Evolutionary conservation across 2,329 filamentous ascomycete species (phyloP).

Genomic region (Mycogone perniciosa): DNA sequence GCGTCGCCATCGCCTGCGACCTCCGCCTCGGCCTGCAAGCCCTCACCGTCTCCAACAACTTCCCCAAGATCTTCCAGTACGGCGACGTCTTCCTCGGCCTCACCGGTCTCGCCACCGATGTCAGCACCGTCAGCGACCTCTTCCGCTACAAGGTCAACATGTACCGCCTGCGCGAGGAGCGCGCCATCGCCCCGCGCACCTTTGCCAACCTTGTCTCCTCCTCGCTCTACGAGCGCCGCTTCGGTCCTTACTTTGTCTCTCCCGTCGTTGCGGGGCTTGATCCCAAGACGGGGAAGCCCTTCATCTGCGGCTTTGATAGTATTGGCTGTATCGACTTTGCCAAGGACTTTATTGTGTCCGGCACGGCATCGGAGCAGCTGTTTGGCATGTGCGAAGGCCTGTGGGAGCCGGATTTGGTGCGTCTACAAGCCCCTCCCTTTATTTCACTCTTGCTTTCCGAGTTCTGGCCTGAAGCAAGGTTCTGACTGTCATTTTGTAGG

Average conservation of each 20-base stretch:
- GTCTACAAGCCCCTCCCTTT: conserved; percentile 26
- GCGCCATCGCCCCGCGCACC: conserved; percentile 87
- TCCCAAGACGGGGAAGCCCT: conserved; percentile 86
- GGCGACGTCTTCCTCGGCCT: conserved; percentile 92
- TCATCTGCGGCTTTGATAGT: conserved; percentile 98
- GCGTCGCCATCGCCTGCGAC: conserved; percentile 98
- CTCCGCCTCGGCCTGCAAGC: conserved; percentile 94
- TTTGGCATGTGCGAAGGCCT: conserved; percentile 98
- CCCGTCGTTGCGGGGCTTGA: conserved; percentile 94
- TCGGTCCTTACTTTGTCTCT: conserved; percentile 93
- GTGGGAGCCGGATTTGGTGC: conserved; percentile 94
- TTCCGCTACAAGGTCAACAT: conserved; percentile 99
- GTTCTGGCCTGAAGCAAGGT: neutral
- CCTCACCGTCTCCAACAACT: conserved; percentile 98
- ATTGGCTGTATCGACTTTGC: conserved; percentile 99
- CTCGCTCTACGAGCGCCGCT: conserved; percentile 88
- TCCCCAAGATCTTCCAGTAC: conserved; percentile 99
- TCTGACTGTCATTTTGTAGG: conserved; percentile 39
- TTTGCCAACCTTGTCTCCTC: conserved; percentile 93
- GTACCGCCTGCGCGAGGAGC: conserved; percentile 98
- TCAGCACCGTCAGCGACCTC: conserved; percentile 88
- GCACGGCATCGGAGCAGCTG: conserved; percentile 92
- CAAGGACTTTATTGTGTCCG: conserved; percentile 98
- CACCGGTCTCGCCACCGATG: conserved; percentile 93
- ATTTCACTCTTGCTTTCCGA: neutral